A percentile compares a stretch with the other conserved stretches of the same genome.
These are phyloP conservation scores for Tylopilus orsonianus DNA, from an alignment of 1,284 basidiomycete genomes.

Conservation along the genomic window DNA sequence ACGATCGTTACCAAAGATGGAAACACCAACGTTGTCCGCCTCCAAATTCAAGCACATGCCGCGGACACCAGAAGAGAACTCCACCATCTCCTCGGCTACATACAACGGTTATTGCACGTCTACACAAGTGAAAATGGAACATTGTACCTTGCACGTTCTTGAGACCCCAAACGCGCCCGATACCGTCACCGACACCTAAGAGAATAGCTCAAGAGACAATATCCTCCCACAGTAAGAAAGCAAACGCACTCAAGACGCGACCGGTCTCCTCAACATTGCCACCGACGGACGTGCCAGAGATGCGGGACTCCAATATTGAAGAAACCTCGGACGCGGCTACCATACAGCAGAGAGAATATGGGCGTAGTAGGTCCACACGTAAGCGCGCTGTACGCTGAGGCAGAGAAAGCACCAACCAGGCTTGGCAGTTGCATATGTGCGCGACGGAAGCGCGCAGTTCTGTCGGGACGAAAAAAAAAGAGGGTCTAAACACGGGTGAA, in stretches of 20 bases:
- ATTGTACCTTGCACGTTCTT: slow-evolving; percentile 85
- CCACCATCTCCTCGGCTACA: slow-evolving; percentile 99
- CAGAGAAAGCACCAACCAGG: slow-evolving; percentile 64
- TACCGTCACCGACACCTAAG: slow-evolving; percentile 98
- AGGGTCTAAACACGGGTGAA: slow-evolving; percentile 17
- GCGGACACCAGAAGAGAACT: slow-evolving; percentile 98
- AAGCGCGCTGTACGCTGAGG: slow-evolving; percentile 2
- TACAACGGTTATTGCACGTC: slow-evolving; percentile 13
- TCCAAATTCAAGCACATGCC: slow-evolving; percentile 99
- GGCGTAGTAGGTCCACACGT: slow-evolving; percentile 2
- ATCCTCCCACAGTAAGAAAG: slow-evolving; percentile 1
- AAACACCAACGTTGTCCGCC: slow-evolving; percentile 99
- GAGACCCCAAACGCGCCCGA: slow-evolving; percentile 96
- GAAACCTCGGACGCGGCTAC: slow-evolving; percentile 98
- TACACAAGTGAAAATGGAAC: slow-evolving; percentile 1
- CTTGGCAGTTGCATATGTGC: slow-evolving; percentile 97
- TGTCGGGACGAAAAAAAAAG: slow-evolving; percentile 39
- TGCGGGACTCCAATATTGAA: slow-evolving; percentile 98
- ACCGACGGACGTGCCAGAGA: slow-evolving; percentile 87
- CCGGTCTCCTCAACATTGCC: slow-evolving; percentile 99
- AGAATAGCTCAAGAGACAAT: slow-evolving; percentile 18
- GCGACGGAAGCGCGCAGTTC: slow-evolving; percentile 56
- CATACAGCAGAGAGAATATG: slow-evolving; percentile 28
- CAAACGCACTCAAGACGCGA: slow-evolving; percentile 87
- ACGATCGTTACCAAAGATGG: slow-evolving; percentile 99